Percentiles rank a stretch among this genome's conserved stretches.
Evolutionary conservation across 352 stramenopile genomes (phyloP).

Genomic region (Globisporangium canariense): DNA sequence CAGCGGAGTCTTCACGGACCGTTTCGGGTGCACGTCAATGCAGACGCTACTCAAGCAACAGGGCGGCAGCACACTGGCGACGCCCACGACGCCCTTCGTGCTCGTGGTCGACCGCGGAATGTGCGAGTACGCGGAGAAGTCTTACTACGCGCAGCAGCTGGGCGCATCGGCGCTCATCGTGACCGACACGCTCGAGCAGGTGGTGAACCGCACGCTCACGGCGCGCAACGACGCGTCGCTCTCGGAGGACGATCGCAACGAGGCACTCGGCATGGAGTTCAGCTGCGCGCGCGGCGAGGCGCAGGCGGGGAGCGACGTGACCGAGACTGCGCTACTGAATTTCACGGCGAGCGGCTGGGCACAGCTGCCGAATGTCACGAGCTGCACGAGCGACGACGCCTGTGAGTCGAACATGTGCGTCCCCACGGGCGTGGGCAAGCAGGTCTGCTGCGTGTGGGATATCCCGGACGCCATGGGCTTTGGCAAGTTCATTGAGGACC

Average conservation of each 20-base stretch:
- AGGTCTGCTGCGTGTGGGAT: conserved; percentile 81
- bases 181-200: conserved; percentile 64
- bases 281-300: conserved; percentile 50
- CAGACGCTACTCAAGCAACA: conserved; percentile 22
- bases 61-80: conserved; percentile 18
- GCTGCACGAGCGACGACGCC: conserved; percentile 33
- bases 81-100: conserved; percentile 43
- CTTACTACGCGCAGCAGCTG: conserved; percentile 57
- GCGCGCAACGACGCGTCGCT: conserved; percentile 23
- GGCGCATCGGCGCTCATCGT: conserved; percentile 69
- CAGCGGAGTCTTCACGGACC: conserved; percentile 32
- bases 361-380: conserved; percentile 35
- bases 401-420: conserved; percentile 67
- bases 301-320: conserved; percentile 22
- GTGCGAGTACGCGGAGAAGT: conserved; percentile 80
- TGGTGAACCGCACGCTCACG: conserved; percentile 56
- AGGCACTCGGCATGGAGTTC: conserved; percentile 49
- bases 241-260: conserved; percentile 10
- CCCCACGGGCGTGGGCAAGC: conserved; percentile 41
- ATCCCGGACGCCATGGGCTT: conserved; percentile 75
- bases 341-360: conserved; percentile 28
- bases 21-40: conserved; percentile 49
- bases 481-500: conserved; percentile 27
- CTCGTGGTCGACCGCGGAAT: conserved; percentile 67
- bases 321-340: conserved; percentile 24